A percentile compares a stretch with the other conserved stretches of the same genome.
Evolutionary conservation across 2,329 filamentous ascomycete genomes (phyloP).

Genomic region (Pestalotiopsis sp.): DNA sequence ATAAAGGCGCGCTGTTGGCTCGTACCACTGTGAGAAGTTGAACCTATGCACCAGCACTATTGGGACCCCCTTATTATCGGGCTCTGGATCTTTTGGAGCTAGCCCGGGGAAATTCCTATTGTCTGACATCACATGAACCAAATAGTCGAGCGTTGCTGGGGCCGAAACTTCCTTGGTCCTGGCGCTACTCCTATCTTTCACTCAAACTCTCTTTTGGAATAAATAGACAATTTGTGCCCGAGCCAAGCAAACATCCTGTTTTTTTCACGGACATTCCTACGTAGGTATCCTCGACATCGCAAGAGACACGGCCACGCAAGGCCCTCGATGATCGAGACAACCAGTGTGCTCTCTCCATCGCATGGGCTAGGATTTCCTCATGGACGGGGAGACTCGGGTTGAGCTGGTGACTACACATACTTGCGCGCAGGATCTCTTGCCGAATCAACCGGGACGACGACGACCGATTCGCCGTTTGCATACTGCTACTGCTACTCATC

Average conservation of each 20-base stretch:
- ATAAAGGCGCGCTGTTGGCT: neutral
- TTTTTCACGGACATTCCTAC: no score
- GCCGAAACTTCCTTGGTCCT: slow-evolving; percentile 8
- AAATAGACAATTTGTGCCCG: neutral
- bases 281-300: no score
- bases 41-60: neutral
- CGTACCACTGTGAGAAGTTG: neutral
- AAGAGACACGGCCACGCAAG: no score
- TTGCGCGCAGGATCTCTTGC: neutral
- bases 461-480: neutral
- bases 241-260: no score
- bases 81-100: neutral
- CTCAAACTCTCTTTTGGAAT: neutral
- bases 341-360: no score
- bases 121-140: slow-evolving; percentile 10
- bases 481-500: neutral
- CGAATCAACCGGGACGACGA: neutral
- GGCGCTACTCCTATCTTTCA: slow-evolving; percentile 7
- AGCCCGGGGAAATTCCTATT: neutral
- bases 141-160: neutral
- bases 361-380: no score
- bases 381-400: neutral
- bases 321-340: no score
- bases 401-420: neutral
- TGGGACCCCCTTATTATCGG: neutral